Evolutionary conservation across 2,329 filamentous ascomycete genomes (phyloP).

Genomic region (Aureobasidium melanogenum): DNA sequence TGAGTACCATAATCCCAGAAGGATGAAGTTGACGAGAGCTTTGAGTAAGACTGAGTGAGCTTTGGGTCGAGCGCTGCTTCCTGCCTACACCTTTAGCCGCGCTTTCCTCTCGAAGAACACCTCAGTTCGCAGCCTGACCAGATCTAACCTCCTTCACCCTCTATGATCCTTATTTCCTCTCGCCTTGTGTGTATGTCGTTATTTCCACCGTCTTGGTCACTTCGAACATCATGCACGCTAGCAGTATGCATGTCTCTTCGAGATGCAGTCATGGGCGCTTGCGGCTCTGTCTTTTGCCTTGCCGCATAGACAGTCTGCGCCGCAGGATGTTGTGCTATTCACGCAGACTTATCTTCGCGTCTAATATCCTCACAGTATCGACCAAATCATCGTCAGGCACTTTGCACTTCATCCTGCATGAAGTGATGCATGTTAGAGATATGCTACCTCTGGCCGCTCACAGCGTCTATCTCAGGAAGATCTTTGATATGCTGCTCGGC

Average conservation of each 20-base stretch:
- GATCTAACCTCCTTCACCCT: neutral
- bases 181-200: neutral
- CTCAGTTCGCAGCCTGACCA: neutral
- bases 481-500: neutral
- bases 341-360: neutral
- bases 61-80: neutral
- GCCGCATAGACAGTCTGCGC: neutral
- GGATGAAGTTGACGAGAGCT: neutral
- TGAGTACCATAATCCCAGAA: neutral
- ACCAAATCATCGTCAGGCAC: neutral
- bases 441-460: neutral
- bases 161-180: neutral
- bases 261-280: neutral
- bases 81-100: neutral
- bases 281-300: neutral
- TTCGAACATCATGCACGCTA: neutral
- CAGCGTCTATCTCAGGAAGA: neutral
- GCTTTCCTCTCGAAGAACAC: neutral
- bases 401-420: neutral
- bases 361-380: neutral
- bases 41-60: neutral
- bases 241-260: neutral
- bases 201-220: neutral
- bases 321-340: neutral
- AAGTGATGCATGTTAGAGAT: neutral